Evolutionary conservation across 768 basidiomycete species (phyloP).

Genomic region (Lentinula aciculospora): DNA sequence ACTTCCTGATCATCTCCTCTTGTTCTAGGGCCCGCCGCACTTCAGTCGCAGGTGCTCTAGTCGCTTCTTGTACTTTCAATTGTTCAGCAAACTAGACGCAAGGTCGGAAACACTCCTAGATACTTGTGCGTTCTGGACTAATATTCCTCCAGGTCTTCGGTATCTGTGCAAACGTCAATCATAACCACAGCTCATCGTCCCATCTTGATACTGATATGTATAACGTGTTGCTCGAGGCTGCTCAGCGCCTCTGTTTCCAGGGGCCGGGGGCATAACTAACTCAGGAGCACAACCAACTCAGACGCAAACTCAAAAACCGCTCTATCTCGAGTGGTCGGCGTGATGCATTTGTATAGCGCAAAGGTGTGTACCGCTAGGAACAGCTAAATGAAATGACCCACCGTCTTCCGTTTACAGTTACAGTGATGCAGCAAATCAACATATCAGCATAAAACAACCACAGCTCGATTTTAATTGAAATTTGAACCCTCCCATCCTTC

Average conservation of each 20-base stretch:
- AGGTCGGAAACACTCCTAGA: no score
- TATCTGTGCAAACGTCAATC: no score
- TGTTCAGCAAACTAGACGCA: no score
- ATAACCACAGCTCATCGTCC: not conserved
- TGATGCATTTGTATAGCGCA: not conserved
- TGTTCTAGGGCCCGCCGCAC: no score
- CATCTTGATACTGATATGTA: not conserved
- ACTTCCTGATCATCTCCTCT: no score
- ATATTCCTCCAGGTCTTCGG: no score
- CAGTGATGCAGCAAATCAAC: not conserved
- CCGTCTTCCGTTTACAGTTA: no score
- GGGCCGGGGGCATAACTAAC: not conserved
- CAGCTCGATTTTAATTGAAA: not conserved
- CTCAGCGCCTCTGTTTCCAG: not conserved
- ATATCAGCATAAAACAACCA: not conserved
- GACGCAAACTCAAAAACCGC: not conserved
- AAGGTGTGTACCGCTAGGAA: not conserved
- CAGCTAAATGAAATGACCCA: not conserved
- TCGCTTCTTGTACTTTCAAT: no score
- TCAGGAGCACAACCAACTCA: not conserved
- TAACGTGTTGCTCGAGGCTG: not conserved
- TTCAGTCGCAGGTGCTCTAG: no score
- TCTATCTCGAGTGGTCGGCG: not conserved
- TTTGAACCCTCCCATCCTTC: not conserved
- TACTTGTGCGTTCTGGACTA: no score